These are phyloP conservation scores for Aspergillus arachidicola DNA, from an alignment of 2,329 filamentous ascomycete genomes.

Conservation along the genomic window DNA sequence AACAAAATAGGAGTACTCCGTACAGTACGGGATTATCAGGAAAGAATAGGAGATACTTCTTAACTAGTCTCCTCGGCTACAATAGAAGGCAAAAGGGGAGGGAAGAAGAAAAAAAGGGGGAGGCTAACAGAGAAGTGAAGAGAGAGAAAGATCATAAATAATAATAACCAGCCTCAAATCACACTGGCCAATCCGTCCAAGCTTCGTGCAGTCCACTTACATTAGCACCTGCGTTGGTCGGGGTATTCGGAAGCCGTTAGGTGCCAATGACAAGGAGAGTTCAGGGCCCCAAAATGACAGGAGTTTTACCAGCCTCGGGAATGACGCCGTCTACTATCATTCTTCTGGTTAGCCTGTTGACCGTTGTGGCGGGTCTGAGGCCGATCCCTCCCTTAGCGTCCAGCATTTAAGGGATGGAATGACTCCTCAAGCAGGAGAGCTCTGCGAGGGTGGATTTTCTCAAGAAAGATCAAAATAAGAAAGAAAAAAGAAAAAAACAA, in stretches of 20 bases:
- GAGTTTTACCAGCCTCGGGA: conserved; percentile 8
- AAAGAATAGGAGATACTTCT: background rate
- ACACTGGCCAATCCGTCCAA: background rate
- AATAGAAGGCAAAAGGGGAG: background rate
- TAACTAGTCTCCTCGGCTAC: background rate
- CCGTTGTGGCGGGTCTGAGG: conserved; percentile 5
- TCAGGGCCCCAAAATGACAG: background rate
- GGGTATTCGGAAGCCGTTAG: conserved; percentile 19
- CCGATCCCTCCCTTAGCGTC: conserved; percentile 1
- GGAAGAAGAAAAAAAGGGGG: background rate
- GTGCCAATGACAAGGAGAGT: conserved; percentile 16
- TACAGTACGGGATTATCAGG: background rate
- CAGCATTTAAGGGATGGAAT: background rate
- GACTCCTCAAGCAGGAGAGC: background rate
- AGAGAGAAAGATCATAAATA: too few species aligned
- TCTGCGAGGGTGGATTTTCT: background rate
- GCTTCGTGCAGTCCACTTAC: conserved; percentile 4
- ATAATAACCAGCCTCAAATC: background rate
- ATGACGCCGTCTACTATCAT: conserved; percentile 2
- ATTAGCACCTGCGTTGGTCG: conserved; percentile 11
- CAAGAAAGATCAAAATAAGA: too few species aligned
- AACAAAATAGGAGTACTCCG: background rate
- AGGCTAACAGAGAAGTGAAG: too few species aligned
- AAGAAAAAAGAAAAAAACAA: too few species aligned
- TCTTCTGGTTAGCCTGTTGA: background rate